Percentiles rank a stretch among this genome's conserved stretches.
Evolutionary conservation across 1,139 yeast species (phyloP).

Genomic region (Arxiozyma slooffiae): DNA sequence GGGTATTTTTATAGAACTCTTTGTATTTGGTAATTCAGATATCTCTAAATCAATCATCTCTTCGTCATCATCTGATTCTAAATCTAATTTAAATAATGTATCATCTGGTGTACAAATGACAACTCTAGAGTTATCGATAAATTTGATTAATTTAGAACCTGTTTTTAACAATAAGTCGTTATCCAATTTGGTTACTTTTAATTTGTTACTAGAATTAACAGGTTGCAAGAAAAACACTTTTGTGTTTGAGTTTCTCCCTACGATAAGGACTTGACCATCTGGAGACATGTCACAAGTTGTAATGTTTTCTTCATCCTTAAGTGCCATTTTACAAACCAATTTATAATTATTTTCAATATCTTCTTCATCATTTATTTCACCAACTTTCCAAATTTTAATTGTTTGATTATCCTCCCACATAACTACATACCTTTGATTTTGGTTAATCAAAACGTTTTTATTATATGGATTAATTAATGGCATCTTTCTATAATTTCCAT

Average conservation of each 20-base stretch:
- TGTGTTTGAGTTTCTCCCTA: constrained; percentile 59
- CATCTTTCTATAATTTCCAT: constrained; percentile 64
- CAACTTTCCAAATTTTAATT: constrained; percentile 70
- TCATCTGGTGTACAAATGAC: constrained; percentile 57
- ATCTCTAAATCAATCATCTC: constrained; percentile 37
- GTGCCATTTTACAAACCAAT: constrained; percentile 53
- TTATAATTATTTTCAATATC: constrained; percentile 26
- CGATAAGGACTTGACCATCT: constrained; percentile 58
- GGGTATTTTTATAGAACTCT: constrained; percentile 27
- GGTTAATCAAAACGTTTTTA: constrained; percentile 46
- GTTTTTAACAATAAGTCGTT: constrained; percentile 35
- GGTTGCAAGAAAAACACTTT: constrained; percentile 54
- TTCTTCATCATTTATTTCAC: constrained; percentile 16
- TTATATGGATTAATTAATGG: constrained; percentile 53
- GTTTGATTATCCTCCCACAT: constrained; percentile 72
- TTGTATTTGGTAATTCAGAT: constrained; percentile 29
- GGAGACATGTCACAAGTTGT: constrained; percentile 59
- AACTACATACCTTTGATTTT: constrained; percentile 43
- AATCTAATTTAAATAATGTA: constrained; percentile 45
- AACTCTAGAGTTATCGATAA: constrained; percentile 38
- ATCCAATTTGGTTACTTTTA: constrained; percentile 45
- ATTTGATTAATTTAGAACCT: constrained; percentile 51
- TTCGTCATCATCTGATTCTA: constrained; percentile 37
- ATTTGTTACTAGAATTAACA: constrained; percentile 27
- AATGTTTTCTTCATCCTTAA: constrained; percentile 75